These are phyloP conservation scores for Sphaerulina vaccinii DNA, from an alignment of 2,329 filamentous ascomycete species.

Conservation along the genomic window DNA sequence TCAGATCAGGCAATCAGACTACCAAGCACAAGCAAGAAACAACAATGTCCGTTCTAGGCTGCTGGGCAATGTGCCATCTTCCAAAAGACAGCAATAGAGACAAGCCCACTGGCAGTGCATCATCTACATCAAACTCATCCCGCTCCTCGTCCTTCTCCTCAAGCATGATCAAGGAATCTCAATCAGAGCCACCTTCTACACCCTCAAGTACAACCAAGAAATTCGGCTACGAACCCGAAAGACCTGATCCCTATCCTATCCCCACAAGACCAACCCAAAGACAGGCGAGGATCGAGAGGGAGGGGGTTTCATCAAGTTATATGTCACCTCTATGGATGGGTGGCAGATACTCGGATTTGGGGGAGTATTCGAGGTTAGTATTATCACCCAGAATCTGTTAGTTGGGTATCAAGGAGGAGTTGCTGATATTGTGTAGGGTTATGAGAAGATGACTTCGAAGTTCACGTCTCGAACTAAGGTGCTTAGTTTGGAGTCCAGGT, in stretches of 20 bases:
- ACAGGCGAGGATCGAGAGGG: background rate
- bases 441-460: background rate
- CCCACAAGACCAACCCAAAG: background rate
- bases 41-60: slow-evolving; percentile 5
- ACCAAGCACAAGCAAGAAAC: too few relatives aligned
- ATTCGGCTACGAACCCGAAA: background rate
- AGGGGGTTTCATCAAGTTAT: too few relatives aligned
- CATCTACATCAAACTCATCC: background rate
- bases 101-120: too few relatives aligned
- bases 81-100: too few relatives aligned
- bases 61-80: slow-evolving; percentile 9
- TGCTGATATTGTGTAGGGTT: background rate
- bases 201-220: background rate
- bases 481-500: too few relatives aligned
- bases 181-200: too few relatives aligned
- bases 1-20: background rate
- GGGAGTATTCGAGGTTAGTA: background rate
- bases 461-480: too few relatives aligned
- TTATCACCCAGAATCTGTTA: too few relatives aligned
- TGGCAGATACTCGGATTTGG: background rate
- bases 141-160: background rate
- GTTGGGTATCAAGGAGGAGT: too few relatives aligned
- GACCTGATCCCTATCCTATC: background rate
- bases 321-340: background rate
- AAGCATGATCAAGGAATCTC: too few relatives aligned